phyloP scores from a whole-genome alignment of 2,329 filamentous ascomycete genomes.

The Piedraia hortae region DNA sequence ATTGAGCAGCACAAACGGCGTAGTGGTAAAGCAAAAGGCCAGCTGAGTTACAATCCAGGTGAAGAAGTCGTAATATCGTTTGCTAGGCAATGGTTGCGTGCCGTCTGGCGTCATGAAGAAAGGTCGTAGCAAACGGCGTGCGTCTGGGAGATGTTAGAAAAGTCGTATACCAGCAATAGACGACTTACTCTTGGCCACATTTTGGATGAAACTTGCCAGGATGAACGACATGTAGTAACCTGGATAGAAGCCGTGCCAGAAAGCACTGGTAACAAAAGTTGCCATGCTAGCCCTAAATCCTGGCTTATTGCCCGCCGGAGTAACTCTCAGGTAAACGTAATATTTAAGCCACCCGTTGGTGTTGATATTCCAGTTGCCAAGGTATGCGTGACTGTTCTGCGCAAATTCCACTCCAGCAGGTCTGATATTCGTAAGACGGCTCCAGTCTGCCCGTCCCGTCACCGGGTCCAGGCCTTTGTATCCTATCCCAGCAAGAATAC shows the following conservation, averaged over 20 bases:
- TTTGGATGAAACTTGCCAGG: conserved; percentile 74
- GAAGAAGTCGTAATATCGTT: conserved; percentile 63
- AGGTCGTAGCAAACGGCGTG: conserved; percentile 65
- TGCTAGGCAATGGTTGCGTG: conserved; percentile 36
- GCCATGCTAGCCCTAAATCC: conserved; percentile 84
- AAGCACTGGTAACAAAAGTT: conserved; percentile 78
- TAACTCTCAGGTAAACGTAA: conserved; percentile 86
- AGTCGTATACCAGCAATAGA: neutral
- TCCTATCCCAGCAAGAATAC: conserved; percentile 75
- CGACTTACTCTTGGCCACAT: conserved; percentile 70
- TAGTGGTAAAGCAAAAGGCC: conserved; percentile 56
- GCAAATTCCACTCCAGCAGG: conserved; percentile 66
- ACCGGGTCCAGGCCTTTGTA: conserved; percentile 77
- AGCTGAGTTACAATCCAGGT: conserved; percentile 52
- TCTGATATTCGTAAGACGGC: conserved; percentile 70
- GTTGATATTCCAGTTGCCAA: conserved; percentile 95
- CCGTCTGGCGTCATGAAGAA: conserved; percentile 71
- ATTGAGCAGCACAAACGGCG: conserved; percentile 62
- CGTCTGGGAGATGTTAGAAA: conserved; percentile 28
- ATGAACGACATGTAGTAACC: conserved; percentile 87
- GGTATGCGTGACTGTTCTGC: conserved; percentile 76
- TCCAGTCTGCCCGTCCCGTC: conserved; percentile 68
- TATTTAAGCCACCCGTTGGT: conserved; percentile 92
- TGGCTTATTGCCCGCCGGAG: conserved; percentile 81
- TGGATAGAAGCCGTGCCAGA: conserved; percentile 96